phyloP scores from a whole-genome alignment of 2,329 filamentous ascomycete species.

The Cladorrhinum sp. region DNA sequence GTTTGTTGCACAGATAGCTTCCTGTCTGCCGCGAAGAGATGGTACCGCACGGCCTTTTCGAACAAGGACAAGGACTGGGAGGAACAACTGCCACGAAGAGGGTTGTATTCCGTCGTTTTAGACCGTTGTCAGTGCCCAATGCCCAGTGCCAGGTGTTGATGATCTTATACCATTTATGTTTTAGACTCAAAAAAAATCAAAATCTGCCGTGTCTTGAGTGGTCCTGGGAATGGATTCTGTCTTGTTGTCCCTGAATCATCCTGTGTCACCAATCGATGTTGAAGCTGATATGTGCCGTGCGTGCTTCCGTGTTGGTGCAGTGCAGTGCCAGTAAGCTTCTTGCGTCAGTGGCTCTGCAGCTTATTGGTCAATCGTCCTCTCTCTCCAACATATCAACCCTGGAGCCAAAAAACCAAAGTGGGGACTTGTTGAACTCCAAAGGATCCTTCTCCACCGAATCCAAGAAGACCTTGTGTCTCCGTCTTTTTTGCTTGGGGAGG shows the following conservation, averaged over 20 bases:
- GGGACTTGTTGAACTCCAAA: no score
- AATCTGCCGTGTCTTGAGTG: no score
- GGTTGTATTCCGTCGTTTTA: background rate
- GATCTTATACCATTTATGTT: background rate
- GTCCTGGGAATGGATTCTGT: no score
- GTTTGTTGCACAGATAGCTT: background rate
- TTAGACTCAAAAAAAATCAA: background rate
- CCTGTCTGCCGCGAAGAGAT: background rate
- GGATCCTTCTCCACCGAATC: no score
- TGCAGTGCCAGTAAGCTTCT: background rate
- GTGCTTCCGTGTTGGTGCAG: background rate
- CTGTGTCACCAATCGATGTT: background rate
- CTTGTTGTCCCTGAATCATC: no score
- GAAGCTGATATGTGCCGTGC: background rate
- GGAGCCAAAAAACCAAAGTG: background rate
- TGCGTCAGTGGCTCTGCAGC: background rate
- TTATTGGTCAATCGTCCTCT: background rate
- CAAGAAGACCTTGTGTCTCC: no score
- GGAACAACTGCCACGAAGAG: background rate
- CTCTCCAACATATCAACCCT: no score
- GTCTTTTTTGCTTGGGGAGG: no score
- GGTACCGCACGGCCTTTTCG: background rate
- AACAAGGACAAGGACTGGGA: background rate
- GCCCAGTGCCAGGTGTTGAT: no score
- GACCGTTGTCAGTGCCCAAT: no score